Conservation (phyloP, 257 asterid species). For the Solanum dulcamara region DNA sequence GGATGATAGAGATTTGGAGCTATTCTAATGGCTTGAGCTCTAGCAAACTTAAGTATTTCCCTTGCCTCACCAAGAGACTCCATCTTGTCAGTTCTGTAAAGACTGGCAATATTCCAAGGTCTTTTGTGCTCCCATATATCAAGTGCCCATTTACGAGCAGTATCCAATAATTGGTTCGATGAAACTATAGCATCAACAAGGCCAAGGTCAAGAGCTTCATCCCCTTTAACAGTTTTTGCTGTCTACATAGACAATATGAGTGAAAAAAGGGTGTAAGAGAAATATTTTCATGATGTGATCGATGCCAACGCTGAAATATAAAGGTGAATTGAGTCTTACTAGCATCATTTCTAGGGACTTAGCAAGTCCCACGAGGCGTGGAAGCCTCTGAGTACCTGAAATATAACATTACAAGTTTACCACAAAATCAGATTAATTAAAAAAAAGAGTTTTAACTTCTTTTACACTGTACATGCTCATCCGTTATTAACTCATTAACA, state of each 20-base stretch:
- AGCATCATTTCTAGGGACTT: conserved; percentile 97
- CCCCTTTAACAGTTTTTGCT: conserved; percentile 80
- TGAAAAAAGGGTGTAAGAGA: background rate
- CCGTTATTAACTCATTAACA: background rate
- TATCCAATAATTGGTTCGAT: conserved; percentile 42
- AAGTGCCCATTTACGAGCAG: conserved; percentile 86
- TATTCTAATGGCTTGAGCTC: conserved; percentile 69
- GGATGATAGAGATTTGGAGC: conserved; percentile 94
- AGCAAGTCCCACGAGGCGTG: conserved; percentile 93
- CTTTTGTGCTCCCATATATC: conserved; percentile 62
- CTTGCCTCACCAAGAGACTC: conserved; percentile 86
- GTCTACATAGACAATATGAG: conserved; percentile 33
- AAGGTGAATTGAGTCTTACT: conserved; percentile 34
- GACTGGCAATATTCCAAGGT: conserved; percentile 69
- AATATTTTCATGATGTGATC: background rate
- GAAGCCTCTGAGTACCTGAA: conserved; percentile 96
- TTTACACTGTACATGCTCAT: background rate
- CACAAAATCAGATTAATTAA: background rate
- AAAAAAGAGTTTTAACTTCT: background rate
- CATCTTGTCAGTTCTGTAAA: conserved; percentile 63
- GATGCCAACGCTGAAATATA: background rate
- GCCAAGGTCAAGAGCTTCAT: conserved; percentile 79
- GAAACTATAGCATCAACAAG: conserved; percentile 87
- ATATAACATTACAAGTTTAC: background rate
- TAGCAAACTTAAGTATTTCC: conserved; percentile 81